Conservation (phyloP, 305 asterid species). For the Fraxinus albicans region DNA sequence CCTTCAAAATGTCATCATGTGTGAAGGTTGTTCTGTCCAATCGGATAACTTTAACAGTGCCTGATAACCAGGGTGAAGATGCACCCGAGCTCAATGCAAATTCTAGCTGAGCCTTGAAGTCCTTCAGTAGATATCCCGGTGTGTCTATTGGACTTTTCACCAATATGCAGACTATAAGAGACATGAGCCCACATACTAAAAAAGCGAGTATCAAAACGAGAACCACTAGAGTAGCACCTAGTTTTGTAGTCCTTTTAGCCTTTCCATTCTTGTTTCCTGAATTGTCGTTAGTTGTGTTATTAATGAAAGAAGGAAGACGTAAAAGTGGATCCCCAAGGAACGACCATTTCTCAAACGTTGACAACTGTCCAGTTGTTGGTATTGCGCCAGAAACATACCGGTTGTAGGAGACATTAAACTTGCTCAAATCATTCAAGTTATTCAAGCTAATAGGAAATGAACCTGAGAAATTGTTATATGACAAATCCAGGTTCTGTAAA, state of each 20-base stretch:
- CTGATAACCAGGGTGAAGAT: slow-evolving; percentile 77
- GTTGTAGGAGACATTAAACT: slow-evolving; percentile 90
- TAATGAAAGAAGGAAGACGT: slow-evolving; percentile 64
- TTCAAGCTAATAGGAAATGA: slow-evolving; percentile 61
- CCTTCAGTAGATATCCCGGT: slow-evolving; percentile 48
- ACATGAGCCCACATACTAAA: slow-evolving; percentile 55
- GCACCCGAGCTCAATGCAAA: slow-evolving; percentile 50
- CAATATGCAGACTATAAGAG: slow-evolving; percentile 51
- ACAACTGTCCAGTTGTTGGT: slow-evolving; percentile 69
- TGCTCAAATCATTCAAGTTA: slow-evolving; percentile 63
- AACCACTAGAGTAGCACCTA: slow-evolving; percentile 44
- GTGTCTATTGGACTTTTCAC: slow-evolving; percentile 47
- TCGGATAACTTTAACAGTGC: slow-evolving; percentile 68
- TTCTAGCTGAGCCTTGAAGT: slow-evolving; percentile 42
- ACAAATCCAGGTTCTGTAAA: slow-evolving; percentile 72
- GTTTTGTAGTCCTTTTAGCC: slow-evolving; percentile 21
- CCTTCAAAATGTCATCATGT: slow-evolving; percentile 78
- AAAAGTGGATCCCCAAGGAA: slow-evolving; percentile 71
- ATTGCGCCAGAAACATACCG: slow-evolving; percentile 58
- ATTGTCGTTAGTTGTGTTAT: slow-evolving; percentile 28
- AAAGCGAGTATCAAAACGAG: slow-evolving; percentile 51
- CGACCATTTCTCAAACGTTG: slow-evolving; percentile 77
- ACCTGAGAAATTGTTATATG: slow-evolving; percentile 84
- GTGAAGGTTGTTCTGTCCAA: slow-evolving; percentile 81
- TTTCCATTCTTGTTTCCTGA: background rate